Percentiles rank a stretch among this genome's conserved stretches.
Conservation (phyloP, 2,329 filamentous ascomycete species). For the Ilyonectria destructans region DNA sequence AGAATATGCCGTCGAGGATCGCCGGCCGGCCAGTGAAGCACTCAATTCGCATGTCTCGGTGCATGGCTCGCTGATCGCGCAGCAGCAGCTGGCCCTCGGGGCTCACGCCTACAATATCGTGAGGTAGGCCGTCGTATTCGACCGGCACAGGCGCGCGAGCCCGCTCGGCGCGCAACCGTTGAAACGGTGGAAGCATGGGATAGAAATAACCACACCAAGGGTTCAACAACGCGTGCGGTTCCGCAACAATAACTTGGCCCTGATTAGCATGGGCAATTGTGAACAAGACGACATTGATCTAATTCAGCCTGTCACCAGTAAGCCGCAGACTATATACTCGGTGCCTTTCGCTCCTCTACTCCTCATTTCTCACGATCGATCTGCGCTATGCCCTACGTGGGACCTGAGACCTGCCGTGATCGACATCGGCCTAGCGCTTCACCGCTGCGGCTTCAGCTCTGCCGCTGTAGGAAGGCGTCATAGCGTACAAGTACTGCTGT, state of each 20-base stretch:
- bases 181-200: constrained; percentile 8
- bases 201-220: not conserved
- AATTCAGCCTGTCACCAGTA: not conserved
- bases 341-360: not conserved
- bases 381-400: not conserved
- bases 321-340: not conserved
- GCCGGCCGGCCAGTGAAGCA: not conserved
- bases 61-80: not conserved
- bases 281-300: not conserved
- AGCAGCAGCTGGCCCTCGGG: not conserved
- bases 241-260: not conserved
- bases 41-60: not conserved
- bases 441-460: not conserved
- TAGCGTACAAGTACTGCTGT: not conserved
- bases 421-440: not conserved
- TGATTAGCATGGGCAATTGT: not conserved
- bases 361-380: not conserved
- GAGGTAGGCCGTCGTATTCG: not conserved
- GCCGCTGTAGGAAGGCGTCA: not conserved
- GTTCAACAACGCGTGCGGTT: not conserved
- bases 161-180: not conserved
- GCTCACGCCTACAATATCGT: not conserved
- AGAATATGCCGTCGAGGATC: constrained; percentile 7
- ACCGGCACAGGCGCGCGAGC: not conserved
- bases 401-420: not conserved